Percentiles rank a stretch among this genome's conserved stretches.
Conservation (phyloP, 371 early-diverging fungal genomes). For the Mortierella sp. region DNA sequence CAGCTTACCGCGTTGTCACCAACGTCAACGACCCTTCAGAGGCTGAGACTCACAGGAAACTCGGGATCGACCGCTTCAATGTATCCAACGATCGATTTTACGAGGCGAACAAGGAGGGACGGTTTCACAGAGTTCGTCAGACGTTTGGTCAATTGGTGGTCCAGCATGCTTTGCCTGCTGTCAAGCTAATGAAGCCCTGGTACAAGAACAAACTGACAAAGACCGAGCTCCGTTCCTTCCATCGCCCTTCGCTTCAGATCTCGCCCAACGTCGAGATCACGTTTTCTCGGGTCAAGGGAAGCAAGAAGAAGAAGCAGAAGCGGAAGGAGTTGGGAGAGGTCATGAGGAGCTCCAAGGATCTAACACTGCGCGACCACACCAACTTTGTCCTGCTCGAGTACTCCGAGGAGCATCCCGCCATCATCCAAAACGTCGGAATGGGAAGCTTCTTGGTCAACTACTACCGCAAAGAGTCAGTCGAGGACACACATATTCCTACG, state of each 20-base stretch:
- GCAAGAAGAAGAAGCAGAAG: constrained; percentile 85
- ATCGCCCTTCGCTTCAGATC: constrained; percentile 89
- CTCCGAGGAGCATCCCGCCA: constrained; percentile 99
- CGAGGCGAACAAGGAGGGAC: constrained; percentile 80
- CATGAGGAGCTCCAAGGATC: constrained; percentile 89
- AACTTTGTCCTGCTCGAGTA: constrained; percentile 96
- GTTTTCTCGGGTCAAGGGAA: constrained; percentile 83
- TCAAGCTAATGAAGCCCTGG: constrained; percentile 90
- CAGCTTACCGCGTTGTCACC: constrained; percentile 48
- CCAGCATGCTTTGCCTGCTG: constrained; percentile 96
- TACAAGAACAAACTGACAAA: constrained; percentile 93
- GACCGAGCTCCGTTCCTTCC: constrained; percentile 94
- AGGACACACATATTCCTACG: constrained; percentile 86
- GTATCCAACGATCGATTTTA: constrained; percentile 97
- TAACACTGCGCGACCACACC: constrained; percentile 92
- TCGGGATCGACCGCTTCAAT: constrained; percentile 90
- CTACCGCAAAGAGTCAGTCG: constrained; percentile 94
- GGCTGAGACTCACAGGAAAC: constrained; percentile 66
- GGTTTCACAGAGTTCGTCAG: constrained; percentile 87
- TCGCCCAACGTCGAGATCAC: constrained; percentile 68
- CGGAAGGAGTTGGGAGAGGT: constrained; percentile 81
- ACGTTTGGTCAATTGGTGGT: constrained; percentile 92
- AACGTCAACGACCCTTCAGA: constrained; percentile 59
- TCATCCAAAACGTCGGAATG: constrained; percentile 98
- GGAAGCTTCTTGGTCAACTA: constrained; percentile 97